Base-by-base conservation (phyloP, 352 stramenopile genomes). In the Globisporangium radiosum region DNA sequence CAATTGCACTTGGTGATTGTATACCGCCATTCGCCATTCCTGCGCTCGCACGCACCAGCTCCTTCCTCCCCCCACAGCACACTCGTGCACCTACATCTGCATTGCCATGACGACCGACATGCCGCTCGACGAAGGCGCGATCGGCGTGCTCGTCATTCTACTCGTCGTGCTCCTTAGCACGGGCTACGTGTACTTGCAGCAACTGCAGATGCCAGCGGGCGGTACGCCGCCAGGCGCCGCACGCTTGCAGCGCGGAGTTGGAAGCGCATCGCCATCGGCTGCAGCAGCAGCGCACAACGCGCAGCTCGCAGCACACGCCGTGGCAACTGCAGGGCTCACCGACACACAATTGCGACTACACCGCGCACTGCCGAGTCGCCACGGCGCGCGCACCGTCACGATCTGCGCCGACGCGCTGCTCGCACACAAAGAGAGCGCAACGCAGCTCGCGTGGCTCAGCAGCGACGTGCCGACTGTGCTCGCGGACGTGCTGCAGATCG, bases 101-200 rank as follows among this genome's bases (percentile, higher is more conserved):
- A 2, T 33, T 33, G 25, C 25, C 25, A 33, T 33, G 25, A 3
- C 25, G 25, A 33, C 25, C 25, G 25, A 33, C 25, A 33, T 85
- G 68, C 38, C 52, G 39, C 71, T 85, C 56, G 78, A 88, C 67
- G 81, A 91, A 65, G 86, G 75, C 60, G 71, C 82, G 52, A 62
- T 91, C 52, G 78, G 77, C 56, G 72, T 89, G 56, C 66, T 91
- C 42, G 69, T 91, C 60, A 68, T 91, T 54, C 65, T 91, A 42
- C 72, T 91, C 38, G 73, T 88, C 9, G 69, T 91, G 42, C 70
- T 88, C 64, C 64, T 88, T 40, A 85, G 77, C 62, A 88, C 81
- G 0, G 83, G 81, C 50, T 91, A 91, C 67, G 74, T 91, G 11
- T 87, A 86, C 56, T 47, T 86, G 14, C 79, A 89, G 66, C 79